Percentiles rank a stretch among this genome's conserved stretches.
Conservation (phyloP, 371 early-diverging fungal genomes). For the Umbelopsis sp. region DNA sequence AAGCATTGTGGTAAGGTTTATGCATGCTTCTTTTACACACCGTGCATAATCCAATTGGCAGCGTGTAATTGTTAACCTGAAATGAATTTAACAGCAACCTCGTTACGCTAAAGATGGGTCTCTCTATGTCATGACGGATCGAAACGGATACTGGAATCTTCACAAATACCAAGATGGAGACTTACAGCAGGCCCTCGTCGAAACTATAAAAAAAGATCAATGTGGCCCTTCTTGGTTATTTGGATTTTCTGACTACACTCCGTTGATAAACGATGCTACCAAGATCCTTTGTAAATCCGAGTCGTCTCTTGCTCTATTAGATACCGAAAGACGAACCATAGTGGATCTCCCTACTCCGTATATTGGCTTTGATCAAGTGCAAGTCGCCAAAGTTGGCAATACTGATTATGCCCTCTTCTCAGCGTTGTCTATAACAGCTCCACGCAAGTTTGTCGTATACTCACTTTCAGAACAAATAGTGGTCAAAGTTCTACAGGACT, state of each 20-base stretch:
- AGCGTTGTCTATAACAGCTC: conserved; percentile 20
- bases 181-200: conserved; percentile 40
- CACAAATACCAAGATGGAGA: conserved; percentile 49
- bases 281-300: conserved; percentile 47
- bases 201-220: conserved; percentile 62
- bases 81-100: conserved; percentile 52
- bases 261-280: conserved; percentile 43
- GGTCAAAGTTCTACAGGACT: conserved; percentile 22
- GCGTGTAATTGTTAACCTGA: no score
- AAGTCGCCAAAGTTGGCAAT: background rate
- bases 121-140: conserved; percentile 70
- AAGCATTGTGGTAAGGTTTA: conserved; percentile 51
- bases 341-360: background rate
- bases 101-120: conserved; percentile 58
- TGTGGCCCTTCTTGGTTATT: conserved; percentile 52
- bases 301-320: conserved; percentile 49
- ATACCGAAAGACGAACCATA: conserved; percentile 28
- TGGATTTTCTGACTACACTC: conserved; percentile 37
- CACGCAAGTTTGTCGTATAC: conserved; percentile 32
- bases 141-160: conserved; percentile 74
- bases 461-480: conserved; percentile 21
- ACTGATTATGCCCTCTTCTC: background rate
- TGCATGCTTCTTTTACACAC: no score
- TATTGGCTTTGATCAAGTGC: background rate
- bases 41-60: no score